These are phyloP conservation scores for Papiliotrema terrestris DNA, from an alignment of 1,284 basidiomycete genomes.

Conservation along the genomic window DNA sequence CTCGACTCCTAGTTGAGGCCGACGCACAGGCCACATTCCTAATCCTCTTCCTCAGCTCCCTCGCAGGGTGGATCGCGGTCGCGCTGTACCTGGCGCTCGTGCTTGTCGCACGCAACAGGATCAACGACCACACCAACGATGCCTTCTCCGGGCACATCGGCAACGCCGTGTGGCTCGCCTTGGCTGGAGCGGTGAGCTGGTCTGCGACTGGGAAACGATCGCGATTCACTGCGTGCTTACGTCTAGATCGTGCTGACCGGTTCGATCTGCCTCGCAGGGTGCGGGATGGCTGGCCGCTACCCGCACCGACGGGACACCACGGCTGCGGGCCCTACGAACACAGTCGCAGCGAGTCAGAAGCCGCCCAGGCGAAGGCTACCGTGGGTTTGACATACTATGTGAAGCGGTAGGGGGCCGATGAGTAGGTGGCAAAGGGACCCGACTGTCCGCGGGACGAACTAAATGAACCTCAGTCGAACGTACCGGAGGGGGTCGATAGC, in stretches of 20 bases:
- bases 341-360: too few relatives aligned
- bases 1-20: not conserved
- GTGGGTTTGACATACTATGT: too few relatives aligned
- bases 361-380: too few relatives aligned
- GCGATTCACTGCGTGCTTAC: too few relatives aligned
- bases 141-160: conserved; percentile 29
- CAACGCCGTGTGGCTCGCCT: conserved; percentile 38
- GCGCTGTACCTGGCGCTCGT: conserved; percentile 31
- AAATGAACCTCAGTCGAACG: too few relatives aligned
- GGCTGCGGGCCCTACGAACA: too few relatives aligned
- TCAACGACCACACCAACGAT: conserved; percentile 25
- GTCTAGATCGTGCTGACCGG: conserved; percentile 26
- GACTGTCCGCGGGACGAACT: too few relatives aligned
- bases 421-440: too few relatives aligned
- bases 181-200: conserved; percentile 41
- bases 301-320: not conserved
- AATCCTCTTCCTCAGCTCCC: conserved; percentile 23
- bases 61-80: conserved; percentile 33
- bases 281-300: conserved; percentile 39
- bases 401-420: too few relatives aligned
- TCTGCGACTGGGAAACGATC: too few relatives aligned
- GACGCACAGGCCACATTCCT: conserved; percentile 25
- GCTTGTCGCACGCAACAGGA: conserved; percentile 26
- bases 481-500: too few relatives aligned
- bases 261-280: conserved; percentile 33